Conservation (phyloP, 169 alveolate species). For the Plasmodium fragile region DNA sequence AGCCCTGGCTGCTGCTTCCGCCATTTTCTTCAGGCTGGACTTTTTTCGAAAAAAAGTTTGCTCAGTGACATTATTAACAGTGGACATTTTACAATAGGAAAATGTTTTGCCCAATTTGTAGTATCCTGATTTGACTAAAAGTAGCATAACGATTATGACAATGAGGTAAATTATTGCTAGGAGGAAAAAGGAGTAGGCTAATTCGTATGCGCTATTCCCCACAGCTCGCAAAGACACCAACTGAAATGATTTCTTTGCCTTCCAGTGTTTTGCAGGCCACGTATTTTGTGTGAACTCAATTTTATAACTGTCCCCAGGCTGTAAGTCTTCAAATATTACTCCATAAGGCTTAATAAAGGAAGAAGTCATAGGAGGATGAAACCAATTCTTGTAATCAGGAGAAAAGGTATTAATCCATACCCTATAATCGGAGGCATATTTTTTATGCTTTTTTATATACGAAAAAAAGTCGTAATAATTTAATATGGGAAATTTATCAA, state of each 20-base stretch:
- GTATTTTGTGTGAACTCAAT: constrained; percentile 41
- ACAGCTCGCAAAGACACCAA: constrained; percentile 21
- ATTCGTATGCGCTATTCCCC: constrained; percentile 34
- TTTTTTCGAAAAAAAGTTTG: neutral
- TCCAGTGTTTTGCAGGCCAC: constrained; percentile 63
- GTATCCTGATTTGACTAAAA: constrained; percentile 5
- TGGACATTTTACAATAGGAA: constrained; percentile 23
- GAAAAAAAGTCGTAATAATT: constrained; percentile 55
- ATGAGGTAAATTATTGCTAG: constrained; percentile 26
- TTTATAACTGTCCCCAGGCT: constrained; percentile 28
- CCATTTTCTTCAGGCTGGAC: neutral
- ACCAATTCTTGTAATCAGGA: constrained; percentile 50
- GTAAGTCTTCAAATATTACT: constrained; percentile 24
- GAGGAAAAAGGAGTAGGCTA: constrained; percentile 39
- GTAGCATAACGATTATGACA: constrained; percentile 6
- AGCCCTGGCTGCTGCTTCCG: neutral
- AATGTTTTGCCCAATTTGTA: constrained; percentile 38
- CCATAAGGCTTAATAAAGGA: constrained; percentile 64
- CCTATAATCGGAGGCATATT: constrained; percentile 18
- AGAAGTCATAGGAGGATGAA: constrained; percentile 59
- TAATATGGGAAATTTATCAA: constrained; percentile 31
- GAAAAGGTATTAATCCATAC: constrained; percentile 46
- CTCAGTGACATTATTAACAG: neutral
- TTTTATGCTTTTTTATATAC: constrained; percentile 44
- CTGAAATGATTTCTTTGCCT: constrained; percentile 50